Evolutionary conservation across 139 green algal species (phyloP).

Genomic region (Microglena sp.): DNA sequence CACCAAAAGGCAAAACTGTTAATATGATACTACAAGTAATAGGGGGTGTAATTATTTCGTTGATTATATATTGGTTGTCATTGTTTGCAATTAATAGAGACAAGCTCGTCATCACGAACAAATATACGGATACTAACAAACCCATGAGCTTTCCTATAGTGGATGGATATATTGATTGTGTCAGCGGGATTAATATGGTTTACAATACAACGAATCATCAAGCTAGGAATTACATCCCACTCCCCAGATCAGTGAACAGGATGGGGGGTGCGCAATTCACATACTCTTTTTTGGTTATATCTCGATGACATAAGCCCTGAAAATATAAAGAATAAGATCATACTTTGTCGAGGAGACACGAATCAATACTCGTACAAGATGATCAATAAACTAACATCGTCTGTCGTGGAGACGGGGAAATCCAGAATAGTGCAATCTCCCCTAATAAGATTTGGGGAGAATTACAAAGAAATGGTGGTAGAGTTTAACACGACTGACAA

Average conservation of each 20-base stretch:
- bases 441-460: not conserved
- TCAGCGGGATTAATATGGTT: no score
- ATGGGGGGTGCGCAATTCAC: slow-evolving; percentile 2
- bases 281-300: slow-evolving; percentile 9
- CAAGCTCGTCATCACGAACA: no score
- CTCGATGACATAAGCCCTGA: not conserved
- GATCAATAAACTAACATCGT: not conserved
- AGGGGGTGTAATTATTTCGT: no score
- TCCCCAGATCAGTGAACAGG: not conserved
- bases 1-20: no score
- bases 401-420: not conserved
- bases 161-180: no score
- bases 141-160: no score
- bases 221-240: not conserved
- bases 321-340: not conserved
- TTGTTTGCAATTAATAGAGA: no score
- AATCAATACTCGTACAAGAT: not conserved
- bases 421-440: slow-evolving; percentile 1
- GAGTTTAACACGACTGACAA: slow-evolving; percentile 8
- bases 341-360: not conserved
- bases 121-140: no score
- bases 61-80: no score
- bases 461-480: slow-evolving; percentile 4
- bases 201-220: not conserved
- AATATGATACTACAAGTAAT: no score